Conservation (phyloP, 2,329 filamentous ascomycete genomes). For the Pyrenophora seminiperda region DNA sequence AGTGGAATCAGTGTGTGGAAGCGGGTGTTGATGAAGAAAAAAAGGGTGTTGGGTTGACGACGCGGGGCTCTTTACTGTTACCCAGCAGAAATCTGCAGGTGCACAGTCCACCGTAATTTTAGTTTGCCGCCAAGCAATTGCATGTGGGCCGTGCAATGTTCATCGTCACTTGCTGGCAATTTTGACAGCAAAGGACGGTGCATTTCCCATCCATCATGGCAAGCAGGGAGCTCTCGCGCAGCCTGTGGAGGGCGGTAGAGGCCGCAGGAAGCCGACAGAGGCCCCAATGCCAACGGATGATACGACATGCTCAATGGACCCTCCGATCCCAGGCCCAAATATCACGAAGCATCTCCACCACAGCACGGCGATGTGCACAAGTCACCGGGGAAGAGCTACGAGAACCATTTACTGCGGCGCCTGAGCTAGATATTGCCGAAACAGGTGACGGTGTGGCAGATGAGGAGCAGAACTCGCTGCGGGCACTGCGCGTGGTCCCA, state of each 20-base stretch:
- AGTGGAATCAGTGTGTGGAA: conserved; percentile 39
- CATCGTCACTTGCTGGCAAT: conserved; percentile 12
- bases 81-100: conserved; percentile 13
- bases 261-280: conserved; percentile 26
- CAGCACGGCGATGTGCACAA: conserved; percentile 32
- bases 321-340: conserved; percentile 23
- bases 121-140: conserved; percentile 28
- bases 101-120: conserved; percentile 37
- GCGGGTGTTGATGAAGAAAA: conserved; percentile 29
- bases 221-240: conserved; percentile 38
- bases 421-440: conserved; percentile 51
- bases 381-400: conserved; percentile 24
- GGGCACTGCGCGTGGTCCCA: conserved; percentile 72
- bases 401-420: conserved; percentile 49
- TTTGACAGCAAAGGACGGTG: conserved; percentile 11
- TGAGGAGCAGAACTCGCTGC: conserved; percentile 29
- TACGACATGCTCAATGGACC: conserved; percentile 26
- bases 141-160: conserved; percentile 14
- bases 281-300: conserved; percentile 30
- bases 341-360: conserved; percentile 44
- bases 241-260: conserved; percentile 36
- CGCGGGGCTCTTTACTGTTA: conserved; percentile 21
- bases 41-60: conserved; percentile 34
- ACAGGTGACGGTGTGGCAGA: conserved; percentile 17
- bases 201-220: conserved; percentile 31